Conservation (phyloP, 768 basidiomycete genomes). For the Suillus weaverae region DNA sequence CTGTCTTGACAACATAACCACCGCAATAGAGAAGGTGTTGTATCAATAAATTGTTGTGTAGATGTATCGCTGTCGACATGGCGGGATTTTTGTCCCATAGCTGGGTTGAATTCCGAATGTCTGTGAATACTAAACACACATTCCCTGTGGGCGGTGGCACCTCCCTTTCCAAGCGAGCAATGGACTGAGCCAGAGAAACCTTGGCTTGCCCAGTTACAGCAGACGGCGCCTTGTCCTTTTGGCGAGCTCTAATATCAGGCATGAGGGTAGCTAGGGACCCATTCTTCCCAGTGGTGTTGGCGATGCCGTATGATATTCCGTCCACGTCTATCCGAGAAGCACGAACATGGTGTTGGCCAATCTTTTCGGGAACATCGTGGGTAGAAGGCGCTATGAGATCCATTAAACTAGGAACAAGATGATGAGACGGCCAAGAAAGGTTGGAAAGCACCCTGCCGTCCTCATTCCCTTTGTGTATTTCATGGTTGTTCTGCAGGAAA, state of each 20-base stretch:
- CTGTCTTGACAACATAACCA: slow-evolving; percentile 98
- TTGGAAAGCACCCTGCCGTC: slow-evolving; percentile 59
- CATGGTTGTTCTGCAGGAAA: slow-evolving; percentile 61
- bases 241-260: slow-evolving; percentile 68
- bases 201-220: slow-evolving; percentile 90
- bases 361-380: slow-evolving; percentile 74
- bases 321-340: slow-evolving; percentile 87
- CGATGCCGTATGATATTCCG: slow-evolving; percentile 92
- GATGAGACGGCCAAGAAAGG: slow-evolving; percentile 78
- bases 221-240: slow-evolving; percentile 81
- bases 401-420: slow-evolving; percentile 81
- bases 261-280: slow-evolving; percentile 84
- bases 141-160: slow-evolving; percentile 84
- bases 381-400: slow-evolving; percentile 63
- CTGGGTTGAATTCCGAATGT: slow-evolving; percentile 95
- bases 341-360: slow-evolving; percentile 84
- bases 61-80: slow-evolving; percentile 89
- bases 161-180: slow-evolving; percentile 70
- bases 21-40: slow-evolving; percentile 79
- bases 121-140: slow-evolving; percentile 93
- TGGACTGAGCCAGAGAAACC: slow-evolving; percentile 49
- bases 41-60: slow-evolving; percentile 72
- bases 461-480: slow-evolving; percentile 38
- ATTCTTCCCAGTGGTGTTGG: slow-evolving; percentile 76
- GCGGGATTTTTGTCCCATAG: slow-evolving; percentile 66